These are phyloP conservation scores for Amborella trichopoda DNA, from an alignment of 164 flowering plant species.

Conservation along the genomic window DNA sequence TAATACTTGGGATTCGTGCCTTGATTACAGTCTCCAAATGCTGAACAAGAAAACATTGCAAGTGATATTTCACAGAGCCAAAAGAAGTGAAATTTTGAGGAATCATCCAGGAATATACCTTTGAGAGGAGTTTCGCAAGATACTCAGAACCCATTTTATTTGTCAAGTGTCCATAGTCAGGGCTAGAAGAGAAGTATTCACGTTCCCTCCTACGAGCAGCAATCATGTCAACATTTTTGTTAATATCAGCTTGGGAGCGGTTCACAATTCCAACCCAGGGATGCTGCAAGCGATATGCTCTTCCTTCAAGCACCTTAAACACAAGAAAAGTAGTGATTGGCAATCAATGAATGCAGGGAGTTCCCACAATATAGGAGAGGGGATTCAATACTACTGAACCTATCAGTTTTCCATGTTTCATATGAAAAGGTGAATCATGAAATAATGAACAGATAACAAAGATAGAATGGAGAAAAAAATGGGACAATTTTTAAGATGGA, in stretches of 20 bases:
- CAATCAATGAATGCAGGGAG: no score
- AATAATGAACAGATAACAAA: no score
- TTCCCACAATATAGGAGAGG: no score
- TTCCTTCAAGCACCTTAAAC: slow-evolving; percentile 81
- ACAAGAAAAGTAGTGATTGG: slow-evolving; percentile 2
- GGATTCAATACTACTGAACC: no score
- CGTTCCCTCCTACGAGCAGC: slow-evolving; percentile 65
- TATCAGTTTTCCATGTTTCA: no score
- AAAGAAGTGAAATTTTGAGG: neutral
- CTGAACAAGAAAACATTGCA: slow-evolving; percentile 23
- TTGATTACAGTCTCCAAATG: slow-evolving; percentile 86
- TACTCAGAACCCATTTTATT: slow-evolving; percentile 88
- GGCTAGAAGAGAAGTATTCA: slow-evolving; percentile 67
- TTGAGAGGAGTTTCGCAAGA: slow-evolving; percentile 82
- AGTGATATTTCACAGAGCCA: neutral
- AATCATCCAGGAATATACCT: slow-evolving; percentile 55
- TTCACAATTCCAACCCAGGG: slow-evolving; percentile 97
- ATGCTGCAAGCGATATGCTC: slow-evolving; percentile 65
- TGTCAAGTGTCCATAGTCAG: slow-evolving; percentile 77
- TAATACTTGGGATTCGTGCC: slow-evolving; percentile 83
- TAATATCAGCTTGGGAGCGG: slow-evolving; percentile 91
- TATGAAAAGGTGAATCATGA: no score
- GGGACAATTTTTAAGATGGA: no score
- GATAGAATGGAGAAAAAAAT: no score
- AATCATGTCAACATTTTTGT: slow-evolving; percentile 76